phyloP scores from a whole-genome alignment of 1,139 yeast species.

The Sugiyamaella paludigena region DNA sequence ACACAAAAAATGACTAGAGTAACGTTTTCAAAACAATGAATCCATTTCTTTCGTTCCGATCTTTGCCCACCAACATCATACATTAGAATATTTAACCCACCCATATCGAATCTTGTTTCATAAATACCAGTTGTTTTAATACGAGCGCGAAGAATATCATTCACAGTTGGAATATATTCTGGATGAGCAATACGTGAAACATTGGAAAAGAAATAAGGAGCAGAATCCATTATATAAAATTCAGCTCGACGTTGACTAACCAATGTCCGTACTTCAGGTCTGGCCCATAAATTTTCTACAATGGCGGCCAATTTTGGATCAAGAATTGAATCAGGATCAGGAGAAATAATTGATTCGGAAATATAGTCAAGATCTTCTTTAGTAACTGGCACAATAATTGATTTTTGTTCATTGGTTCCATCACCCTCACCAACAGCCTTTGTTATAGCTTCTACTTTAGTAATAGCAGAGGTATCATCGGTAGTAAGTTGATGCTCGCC shows the following conservation, averaged over 20 bases:
- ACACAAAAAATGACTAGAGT: slow-evolving; percentile 87
- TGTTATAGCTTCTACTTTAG: background rate
- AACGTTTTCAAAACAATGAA: slow-evolving; percentile 91
- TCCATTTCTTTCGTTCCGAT: slow-evolving; percentile 92
- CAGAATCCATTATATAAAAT: slow-evolving; percentile 85
- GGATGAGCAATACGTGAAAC: slow-evolving; percentile 59
- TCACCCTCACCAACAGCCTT: background rate
- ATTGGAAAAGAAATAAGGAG: slow-evolving; percentile 72
- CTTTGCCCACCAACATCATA: slow-evolving; percentile 95
- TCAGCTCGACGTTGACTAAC: slow-evolving; percentile 63
- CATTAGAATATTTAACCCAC: slow-evolving; percentile 72
- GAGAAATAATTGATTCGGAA: slow-evolving; percentile 28
- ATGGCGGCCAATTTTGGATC: slow-evolving; percentile 30
- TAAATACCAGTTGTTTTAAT: slow-evolving; percentile 91
- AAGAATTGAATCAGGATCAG: slow-evolving; percentile 33
- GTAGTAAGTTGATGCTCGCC: background rate
- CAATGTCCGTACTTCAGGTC: slow-evolving; percentile 57
- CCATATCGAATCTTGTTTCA: slow-evolving; percentile 77
- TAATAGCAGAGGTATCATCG: background rate
- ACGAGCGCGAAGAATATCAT: slow-evolving; percentile 82
- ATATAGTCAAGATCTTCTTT: slow-evolving; percentile 28
- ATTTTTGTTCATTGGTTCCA: background rate
- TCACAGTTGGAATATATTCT: slow-evolving; percentile 66
- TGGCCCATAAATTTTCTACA: slow-evolving; percentile 49
- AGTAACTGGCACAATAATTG: slow-evolving; percentile 13